A percentile compares a stretch with the other conserved stretches of the same genome.
Conservation (phyloP, 768 basidiomycete genomes). For the Psilocybe subaeruginosa region DNA sequence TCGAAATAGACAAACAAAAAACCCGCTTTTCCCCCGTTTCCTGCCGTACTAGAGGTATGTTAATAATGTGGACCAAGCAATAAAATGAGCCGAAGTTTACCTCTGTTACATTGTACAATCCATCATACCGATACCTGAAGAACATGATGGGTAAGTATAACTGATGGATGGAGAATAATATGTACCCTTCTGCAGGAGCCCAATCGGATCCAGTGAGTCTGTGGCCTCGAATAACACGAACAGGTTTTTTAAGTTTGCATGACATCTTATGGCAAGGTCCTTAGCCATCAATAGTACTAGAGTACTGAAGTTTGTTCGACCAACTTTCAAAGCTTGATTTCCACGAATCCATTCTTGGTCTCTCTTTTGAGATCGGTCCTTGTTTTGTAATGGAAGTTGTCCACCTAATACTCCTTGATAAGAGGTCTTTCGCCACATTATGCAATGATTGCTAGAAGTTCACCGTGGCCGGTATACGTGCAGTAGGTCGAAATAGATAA, state of each 20-base stretch:
- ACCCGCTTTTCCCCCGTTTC: constrained; percentile 1
- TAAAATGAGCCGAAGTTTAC: background rate
- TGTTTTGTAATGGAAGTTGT: background rate
- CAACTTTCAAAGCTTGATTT: constrained; percentile 1
- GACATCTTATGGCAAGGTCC: background rate
- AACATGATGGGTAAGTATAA: background rate
- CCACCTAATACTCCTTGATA: background rate
- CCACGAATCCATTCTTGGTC: constrained; percentile 5
- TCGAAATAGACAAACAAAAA: constrained; percentile 1
- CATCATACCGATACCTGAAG: constrained; percentile 7
- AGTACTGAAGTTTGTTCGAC: background rate
- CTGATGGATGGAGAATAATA: background rate
- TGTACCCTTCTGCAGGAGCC: constrained; percentile 5
- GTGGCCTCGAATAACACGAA: constrained; percentile 9
- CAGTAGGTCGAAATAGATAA: background rate
- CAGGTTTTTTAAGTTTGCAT: background rate
- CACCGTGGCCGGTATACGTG: constrained; percentile 1
- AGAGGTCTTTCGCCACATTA: background rate
- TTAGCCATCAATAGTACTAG: background rate
- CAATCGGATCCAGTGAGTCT: background rate
- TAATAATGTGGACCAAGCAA: background rate
- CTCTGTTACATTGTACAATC: background rate
- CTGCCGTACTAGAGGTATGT: background rate
- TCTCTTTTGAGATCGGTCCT: background rate
- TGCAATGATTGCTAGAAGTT: background rate